Percentiles rank a stretch among this genome's conserved stretches.
Evolutionary conservation across 352 stramenopile genomes (phyloP).

Genomic region (Pythium brassicae): DNA sequence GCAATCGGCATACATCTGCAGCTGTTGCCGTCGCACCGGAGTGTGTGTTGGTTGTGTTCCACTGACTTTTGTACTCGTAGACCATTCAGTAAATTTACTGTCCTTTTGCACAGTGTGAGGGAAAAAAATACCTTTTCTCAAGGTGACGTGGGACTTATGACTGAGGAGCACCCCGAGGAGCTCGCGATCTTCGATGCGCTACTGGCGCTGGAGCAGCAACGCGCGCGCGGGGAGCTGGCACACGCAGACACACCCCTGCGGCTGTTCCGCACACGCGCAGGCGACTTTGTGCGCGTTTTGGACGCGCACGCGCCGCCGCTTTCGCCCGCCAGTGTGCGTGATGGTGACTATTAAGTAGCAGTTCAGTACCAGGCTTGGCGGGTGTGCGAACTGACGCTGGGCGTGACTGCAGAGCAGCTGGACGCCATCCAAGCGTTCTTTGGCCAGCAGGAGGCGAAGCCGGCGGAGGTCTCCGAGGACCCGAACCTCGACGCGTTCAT

Average conservation of each 20-base stretch:
- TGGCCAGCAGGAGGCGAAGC: not conserved
- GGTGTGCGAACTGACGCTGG: not conserved
- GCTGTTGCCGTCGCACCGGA: too few species aligned
- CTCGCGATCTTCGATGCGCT: conserved; percentile 25
- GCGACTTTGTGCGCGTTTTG: conserved; percentile 58
- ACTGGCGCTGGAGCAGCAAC: conserved; percentile 26
- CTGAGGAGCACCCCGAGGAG: not conserved
- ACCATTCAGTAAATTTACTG: too few species aligned
- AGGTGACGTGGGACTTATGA: too few species aligned
- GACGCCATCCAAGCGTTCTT: conserved; percentile 16
- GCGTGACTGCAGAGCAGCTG: conserved; percentile 3
- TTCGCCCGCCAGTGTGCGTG: conserved; percentile 43
- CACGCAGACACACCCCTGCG: conserved; percentile 7
- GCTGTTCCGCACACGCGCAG: conserved; percentile 12
- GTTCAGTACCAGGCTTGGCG: not conserved
- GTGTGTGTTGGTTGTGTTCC: too few species aligned
- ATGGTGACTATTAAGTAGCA: not conserved
- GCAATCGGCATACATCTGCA: too few species aligned
- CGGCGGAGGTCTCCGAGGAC: conserved; percentile 4
- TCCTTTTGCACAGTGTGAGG: too few species aligned
- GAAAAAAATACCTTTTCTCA: too few species aligned
- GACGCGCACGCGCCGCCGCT: conserved; percentile 51
- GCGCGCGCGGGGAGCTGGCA: conserved; percentile 15
- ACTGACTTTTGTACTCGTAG: too few species aligned
- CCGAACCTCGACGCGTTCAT: conserved; percentile 11